phyloP scores from a whole-genome alignment of 805 yeast genomes.

The Starmerella stigmatis region DNA sequence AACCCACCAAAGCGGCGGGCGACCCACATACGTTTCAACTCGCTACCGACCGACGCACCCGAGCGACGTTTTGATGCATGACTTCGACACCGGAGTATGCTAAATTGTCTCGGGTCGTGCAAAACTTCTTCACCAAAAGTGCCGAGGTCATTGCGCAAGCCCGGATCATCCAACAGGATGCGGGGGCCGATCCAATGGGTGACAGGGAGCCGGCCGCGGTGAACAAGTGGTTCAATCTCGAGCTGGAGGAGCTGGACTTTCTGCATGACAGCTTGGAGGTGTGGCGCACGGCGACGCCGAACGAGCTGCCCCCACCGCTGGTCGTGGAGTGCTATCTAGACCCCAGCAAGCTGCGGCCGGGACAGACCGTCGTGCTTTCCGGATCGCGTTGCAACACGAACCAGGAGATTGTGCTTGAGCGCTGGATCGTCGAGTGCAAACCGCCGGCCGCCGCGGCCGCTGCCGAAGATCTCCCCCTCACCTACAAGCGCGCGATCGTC shows the following conservation, averaged over 20 bases:
- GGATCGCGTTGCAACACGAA: constrained; percentile 44
- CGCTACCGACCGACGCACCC: too few species aligned
- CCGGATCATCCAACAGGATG: constrained; percentile 16
- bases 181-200: constrained; percentile 23
- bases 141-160: constrained; percentile 31
- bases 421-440: constrained; percentile 86
- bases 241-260: constrained; percentile 32
- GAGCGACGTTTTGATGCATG: constrained; percentile 11
- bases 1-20: neutral
- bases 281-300: constrained; percentile 40
- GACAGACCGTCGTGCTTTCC: constrained; percentile 48
- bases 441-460: constrained; percentile 23
- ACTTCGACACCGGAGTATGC: constrained; percentile 12
- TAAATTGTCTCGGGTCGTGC: constrained; percentile 28
- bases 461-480: constrained; percentile 46
- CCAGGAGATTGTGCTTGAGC: constrained; percentile 79
- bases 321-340: constrained; percentile 77
- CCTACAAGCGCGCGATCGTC: constrained; percentile 65
- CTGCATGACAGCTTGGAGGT: constrained; percentile 47
- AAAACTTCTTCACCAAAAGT: constrained; percentile 35
- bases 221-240: constrained; percentile 35
- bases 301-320: constrained; percentile 54
- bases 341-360: constrained; percentile 44
- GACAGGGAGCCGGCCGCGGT: constrained; percentile 1
- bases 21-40: too few species aligned